phyloP scores from a whole-genome alignment of 176 grass and related monocot species.

The Oryza nivara region DNA sequence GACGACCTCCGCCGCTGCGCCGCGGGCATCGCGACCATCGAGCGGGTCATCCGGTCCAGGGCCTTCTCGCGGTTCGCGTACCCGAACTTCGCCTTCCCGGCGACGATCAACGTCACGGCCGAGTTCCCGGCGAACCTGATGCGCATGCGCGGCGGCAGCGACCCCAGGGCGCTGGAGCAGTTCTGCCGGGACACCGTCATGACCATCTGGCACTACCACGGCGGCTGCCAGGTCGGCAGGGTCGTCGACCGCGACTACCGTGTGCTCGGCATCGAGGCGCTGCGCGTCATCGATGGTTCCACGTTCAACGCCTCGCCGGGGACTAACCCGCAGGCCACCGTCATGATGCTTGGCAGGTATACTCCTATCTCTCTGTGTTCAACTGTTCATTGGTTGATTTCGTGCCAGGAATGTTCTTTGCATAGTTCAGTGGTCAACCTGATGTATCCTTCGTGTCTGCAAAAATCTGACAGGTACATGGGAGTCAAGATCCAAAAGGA shows the following conservation, averaged over 20 bases:
- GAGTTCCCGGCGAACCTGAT: conserved; percentile 63
- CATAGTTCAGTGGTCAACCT: background rate
- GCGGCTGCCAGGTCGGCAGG: conserved; percentile 70
- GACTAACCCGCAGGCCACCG: conserved; percentile 89
- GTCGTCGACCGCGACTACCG: conserved; percentile 78
- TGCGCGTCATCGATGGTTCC: conserved; percentile 86
- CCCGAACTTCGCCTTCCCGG: conserved; percentile 53
- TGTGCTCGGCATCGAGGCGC: conserved; percentile 59
- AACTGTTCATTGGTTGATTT: background rate
- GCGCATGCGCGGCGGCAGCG: conserved; percentile 48
- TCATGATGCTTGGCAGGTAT: conserved; percentile 95
- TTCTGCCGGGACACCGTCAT: conserved; percentile 90
- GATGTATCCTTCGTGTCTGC: background rate
- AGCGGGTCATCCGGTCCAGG: conserved; percentile 59
- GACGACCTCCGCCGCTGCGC: conserved; percentile 75
- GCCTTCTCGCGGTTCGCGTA: conserved; percentile 66
- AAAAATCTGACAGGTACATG: conserved; percentile 67
- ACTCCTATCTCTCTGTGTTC: background rate
- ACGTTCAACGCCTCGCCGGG: conserved; percentile 79
- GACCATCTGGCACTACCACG: conserved; percentile 97
- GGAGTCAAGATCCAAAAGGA: conserved; percentile 71
- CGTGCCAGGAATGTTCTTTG: background rate
- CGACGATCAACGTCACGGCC: conserved; percentile 56
- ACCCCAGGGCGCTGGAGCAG: conserved; percentile 59
- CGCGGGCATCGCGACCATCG: conserved; percentile 57